Base-by-base conservation (phyloP, 805 yeast genomes). In the Yamadazyma philogaea region DNA sequence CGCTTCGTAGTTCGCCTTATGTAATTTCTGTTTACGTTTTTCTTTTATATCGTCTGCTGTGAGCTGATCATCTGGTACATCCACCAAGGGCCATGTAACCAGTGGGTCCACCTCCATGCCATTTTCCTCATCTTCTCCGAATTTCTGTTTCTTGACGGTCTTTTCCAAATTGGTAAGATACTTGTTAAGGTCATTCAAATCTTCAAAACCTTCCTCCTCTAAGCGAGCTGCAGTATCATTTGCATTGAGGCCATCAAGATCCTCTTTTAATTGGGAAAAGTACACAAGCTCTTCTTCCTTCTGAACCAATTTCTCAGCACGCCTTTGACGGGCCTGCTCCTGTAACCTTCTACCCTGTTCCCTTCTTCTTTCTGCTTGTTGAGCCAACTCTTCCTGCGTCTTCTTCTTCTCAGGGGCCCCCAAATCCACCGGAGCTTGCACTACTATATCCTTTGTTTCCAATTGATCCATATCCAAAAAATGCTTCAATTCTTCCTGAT, bases 281-380 rank as follows among this genome's bases (percentile, higher is more conserved):
- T 90, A 88, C 36, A 75, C 82, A 49, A 71, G 78, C 55, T 91
- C 96, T 51, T 84, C 81, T 52, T 89, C 89, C 50, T 86, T 84
- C 59, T 88, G 88, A 12, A 79, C 70, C 35, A 87, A 64, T 55
- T 87, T 89, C 57, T 91, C 96, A 7, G 81, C 61, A 43, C 99
- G 70, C 50, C 82, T 83, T 55, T 82, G 84, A 53, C 84, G 89
- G 0, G 97, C 97, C 62, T 89, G 96, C 55, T 87, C 95, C 64
- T 93, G 98, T 47, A 95, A 71, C 50, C 95, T 74, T 49, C 83
- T 78, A 7, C 97, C 97, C 48, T 84, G 85, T 57, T 89, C 96
- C 53, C 78, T 76, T 46, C 96, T 75, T 57, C 84, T 82, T 50
- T 84, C 91, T 1, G 90, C 83, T 49, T 86, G 89, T 19, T 75